These are phyloP conservation scores for Candida tunisiensis DNA, from an alignment of 1,139 yeast species.

Conservation along the genomic window DNA sequence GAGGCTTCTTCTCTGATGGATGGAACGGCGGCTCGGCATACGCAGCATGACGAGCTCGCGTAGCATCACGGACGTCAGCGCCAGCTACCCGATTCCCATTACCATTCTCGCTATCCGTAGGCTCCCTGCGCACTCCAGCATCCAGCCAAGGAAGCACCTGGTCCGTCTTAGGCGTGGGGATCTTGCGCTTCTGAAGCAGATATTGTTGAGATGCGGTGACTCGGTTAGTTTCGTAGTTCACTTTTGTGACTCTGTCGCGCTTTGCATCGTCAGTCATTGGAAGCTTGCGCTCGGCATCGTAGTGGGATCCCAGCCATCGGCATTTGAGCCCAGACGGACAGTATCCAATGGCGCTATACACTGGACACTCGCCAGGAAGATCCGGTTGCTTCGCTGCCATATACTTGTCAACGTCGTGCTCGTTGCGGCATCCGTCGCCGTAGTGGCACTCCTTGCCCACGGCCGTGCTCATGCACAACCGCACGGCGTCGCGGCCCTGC, in stretches of 20 bases:
- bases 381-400: constrained; percentile 53
- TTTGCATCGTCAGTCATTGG: constrained; percentile 15
- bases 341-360: constrained; percentile 60
- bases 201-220: constrained; percentile 36
- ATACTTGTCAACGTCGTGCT: constrained; percentile 58
- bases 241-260: constrained; percentile 20
- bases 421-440: constrained; percentile 63
- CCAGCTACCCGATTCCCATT: constrained; percentile 15
- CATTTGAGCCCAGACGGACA: constrained; percentile 91
- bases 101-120: neutral
- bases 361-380: constrained; percentile 68
- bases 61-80: constrained; percentile 12
- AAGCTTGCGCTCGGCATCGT: constrained; percentile 30
- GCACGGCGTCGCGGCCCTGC: constrained; percentile 48
- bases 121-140: constrained; percentile 22
- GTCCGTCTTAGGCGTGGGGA: constrained; percentile 38
- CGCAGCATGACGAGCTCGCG: constrained; percentile 23
- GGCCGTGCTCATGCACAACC: no score
- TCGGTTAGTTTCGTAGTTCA: constrained; percentile 49
- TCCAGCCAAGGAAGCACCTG: constrained; percentile 40
- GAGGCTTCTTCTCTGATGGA: constrained; percentile 62
- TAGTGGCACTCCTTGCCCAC: constrained; percentile 41
- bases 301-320: constrained; percentile 76
- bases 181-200: constrained; percentile 45
- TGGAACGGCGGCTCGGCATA: constrained; percentile 67